Evolutionary conservation across 2,329 filamentous ascomycete species (phyloP).

Genomic region (Teratosphaeria epicoccoides): DNA sequence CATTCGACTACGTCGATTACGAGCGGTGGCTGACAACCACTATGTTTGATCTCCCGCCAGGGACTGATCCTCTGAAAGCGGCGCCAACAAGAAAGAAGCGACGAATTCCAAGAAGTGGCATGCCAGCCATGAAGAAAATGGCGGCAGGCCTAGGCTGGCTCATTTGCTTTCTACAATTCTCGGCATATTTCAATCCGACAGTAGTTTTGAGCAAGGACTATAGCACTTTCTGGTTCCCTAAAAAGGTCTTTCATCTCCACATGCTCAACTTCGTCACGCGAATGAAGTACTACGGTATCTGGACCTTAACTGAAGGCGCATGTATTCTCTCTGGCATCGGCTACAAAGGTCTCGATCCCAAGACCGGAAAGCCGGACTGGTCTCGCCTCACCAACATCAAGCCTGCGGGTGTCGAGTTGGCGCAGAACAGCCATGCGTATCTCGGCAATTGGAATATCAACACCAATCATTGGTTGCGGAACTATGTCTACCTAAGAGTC

Average conservation of each 20-base stretch:
- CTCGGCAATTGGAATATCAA: slow-evolving; percentile 97
- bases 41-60: slow-evolving; percentile 81
- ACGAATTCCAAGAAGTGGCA: slow-evolving; percentile 82
- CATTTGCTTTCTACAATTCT: slow-evolving; percentile 62
- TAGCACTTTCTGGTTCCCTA: slow-evolving; percentile 56
- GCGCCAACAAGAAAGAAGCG: slow-evolving; percentile 81
- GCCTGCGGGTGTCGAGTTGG: slow-evolving; percentile 73
- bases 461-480: slow-evolving; percentile 91
- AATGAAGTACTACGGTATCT: slow-evolving; percentile 94
- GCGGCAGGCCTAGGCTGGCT: slow-evolving; percentile 68
- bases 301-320: slow-evolving; percentile 83
- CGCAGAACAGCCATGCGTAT: slow-evolving; percentile 88
- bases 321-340: slow-evolving; percentile 90
- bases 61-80: slow-evolving; percentile 72
- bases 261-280: slow-evolving; percentile 73
- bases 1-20: slow-evolving; percentile 93
- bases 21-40: slow-evolving; percentile 82
- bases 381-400: slow-evolving; percentile 83
- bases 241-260: slow-evolving; percentile 68
- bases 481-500: slow-evolving; percentile 91
- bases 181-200: slow-evolving; percentile 52
- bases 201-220: slow-evolving; percentile 57
- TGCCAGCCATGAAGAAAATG: slow-evolving; percentile 70
- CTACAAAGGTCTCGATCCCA: slow-evolving; percentile 82
- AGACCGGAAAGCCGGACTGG: slow-evolving; percentile 78